Base-by-base conservation (phyloP, 2,329 filamentous ascomycete species). In the Xylariaceae sp. region DNA sequence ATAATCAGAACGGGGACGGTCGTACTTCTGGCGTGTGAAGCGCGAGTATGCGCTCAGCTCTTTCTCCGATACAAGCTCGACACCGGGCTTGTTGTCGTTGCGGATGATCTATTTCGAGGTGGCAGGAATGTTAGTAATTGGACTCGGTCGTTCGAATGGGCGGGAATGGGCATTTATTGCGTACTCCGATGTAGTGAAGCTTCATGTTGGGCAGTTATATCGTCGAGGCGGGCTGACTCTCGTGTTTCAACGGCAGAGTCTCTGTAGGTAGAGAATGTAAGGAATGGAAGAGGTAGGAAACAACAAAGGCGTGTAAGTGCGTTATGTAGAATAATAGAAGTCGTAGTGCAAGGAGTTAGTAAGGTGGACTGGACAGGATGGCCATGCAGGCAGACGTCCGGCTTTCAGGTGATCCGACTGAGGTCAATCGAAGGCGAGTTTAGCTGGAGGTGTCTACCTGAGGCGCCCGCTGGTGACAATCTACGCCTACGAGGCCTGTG, bases 161-260 rank as follows among this genome's bases (percentile, higher is more conserved):
- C 60, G 67, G 67, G 69, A 66, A 70, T 47, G 37, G 51, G 17
- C 9, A 63, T 53, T 61, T 63, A 62, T 39, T 53, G 58, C 86
- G 65, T 86, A 94, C 90, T 69, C 90, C 90, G 73, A 95, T 90
- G 77, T 94, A 94, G 75, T 89, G 82, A 75, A 94, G 79, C 85
- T 92, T 93, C 90, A 93, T 93, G 73, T 69, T 86, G 67, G 57
- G 61, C 60, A 58, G 51, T n/a, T 53, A 35, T 63, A 41, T 45
- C 50, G 34, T 30, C 15, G 37, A 5, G 41, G 34, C 35, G 23
- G 30, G 9, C 23, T 56, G 4, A 18, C 7, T 18, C 23, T 11
- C 48, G 30, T 34, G 18, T 10, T 47, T 56, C 7, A 17, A 35
- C 15, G 23, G 23, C 23, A 37, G 18, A 44, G 53, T 5, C 10